Base-by-base conservation (phyloP, 495 filamentous ascomycete genomes). In the Penicillium cinerascens region DNA sequence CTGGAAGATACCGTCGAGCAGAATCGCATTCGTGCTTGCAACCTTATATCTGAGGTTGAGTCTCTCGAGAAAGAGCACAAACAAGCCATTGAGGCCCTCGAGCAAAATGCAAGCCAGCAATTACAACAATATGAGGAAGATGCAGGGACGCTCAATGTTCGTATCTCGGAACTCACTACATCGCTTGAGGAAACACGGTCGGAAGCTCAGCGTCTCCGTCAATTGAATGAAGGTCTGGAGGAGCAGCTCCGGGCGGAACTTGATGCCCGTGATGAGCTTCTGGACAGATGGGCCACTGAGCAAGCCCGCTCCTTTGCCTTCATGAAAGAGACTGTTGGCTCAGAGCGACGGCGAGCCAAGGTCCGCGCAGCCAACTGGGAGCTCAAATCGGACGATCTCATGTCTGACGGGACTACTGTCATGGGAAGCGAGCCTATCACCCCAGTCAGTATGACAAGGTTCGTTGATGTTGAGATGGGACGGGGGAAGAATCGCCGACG, bases 391-490 rank as follows among this genome's bases (percentile, higher is more conserved):
- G 74, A 74, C n/a, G 69, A 73, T 44, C 64, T 75, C 22, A 80
- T 81, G 17, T 77, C 82, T 1, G 77, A 82, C n/a, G 65, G 62
- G 23, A 58, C 61, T 15, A 74, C 78, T 57, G 69, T 70, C 55
- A 67, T 66, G 33, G 59, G 61, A 37, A 69, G 67, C 44, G 61
- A 72, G 45, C 74, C 78, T 8, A 67, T 79, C 18, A 80, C 77
- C 0, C 77, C 77, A 0, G 67, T 75, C 37, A 76, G 67, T 50
- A 68, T 65, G 55, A 67, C 64, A 6, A 61, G 75, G 7, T 78
- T 74, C 47, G 66, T 71, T 29, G 76, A 81, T 61, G 61, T 78
- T 7, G 75, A 79, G 51, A 56, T 72, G 38, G 71, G 74, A 6
- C 63, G 77, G 23, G 76, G 77, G 15, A 76, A 77, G 51, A 48